Conservation (phyloP, 208 protist genomes). For the Lotmaria passim region DNA sequence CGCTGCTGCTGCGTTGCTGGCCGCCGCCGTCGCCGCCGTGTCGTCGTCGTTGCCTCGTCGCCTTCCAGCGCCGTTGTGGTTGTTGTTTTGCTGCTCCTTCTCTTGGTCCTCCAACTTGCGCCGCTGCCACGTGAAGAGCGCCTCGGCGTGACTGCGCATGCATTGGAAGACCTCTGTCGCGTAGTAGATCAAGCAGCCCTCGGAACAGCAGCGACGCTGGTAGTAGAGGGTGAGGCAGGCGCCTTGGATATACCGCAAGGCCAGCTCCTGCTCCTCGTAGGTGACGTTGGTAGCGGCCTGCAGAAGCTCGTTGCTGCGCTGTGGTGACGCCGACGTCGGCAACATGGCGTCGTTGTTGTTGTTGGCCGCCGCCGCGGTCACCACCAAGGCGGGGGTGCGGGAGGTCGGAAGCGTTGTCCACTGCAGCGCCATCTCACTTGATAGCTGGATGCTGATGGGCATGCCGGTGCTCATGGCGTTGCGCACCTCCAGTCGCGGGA, state of each 20-base stretch:
- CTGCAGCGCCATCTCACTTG: slow-evolving; percentile 34
- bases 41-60: neutral
- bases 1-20: slow-evolving; percentile 2
- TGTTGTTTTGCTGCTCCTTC: slow-evolving; percentile 7
- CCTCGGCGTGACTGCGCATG: slow-evolving; percentile 81
- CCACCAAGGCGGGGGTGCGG: neutral
- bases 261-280: slow-evolving; percentile 85
- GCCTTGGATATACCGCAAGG: slow-evolving; percentile 83
- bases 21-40: neutral
- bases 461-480: slow-evolving; percentile 54
- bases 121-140: slow-evolving; percentile 52
- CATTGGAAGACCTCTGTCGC: slow-evolving; percentile 84
- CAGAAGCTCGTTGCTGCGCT: slow-evolving; percentile 33
- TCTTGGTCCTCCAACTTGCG: slow-evolving; percentile 28
- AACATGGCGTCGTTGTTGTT: neutral
- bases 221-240: slow-evolving; percentile 72
- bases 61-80: slow-evolving; percentile 8
- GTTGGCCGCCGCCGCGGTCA: neutral
- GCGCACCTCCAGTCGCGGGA: slow-evolving; percentile 58
- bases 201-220: slow-evolving; percentile 72
- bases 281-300: slow-evolving; percentile 63
- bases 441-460: slow-evolving; percentile 43
- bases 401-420: slow-evolving; percentile 40
- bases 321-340: neutral
- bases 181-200: slow-evolving; percentile 76